Evolutionary conservation across 306 rosid genomes (phyloP), one percentile per base, ranked within the genome.

Genomic region (Arachis stenosperma): DNA sequence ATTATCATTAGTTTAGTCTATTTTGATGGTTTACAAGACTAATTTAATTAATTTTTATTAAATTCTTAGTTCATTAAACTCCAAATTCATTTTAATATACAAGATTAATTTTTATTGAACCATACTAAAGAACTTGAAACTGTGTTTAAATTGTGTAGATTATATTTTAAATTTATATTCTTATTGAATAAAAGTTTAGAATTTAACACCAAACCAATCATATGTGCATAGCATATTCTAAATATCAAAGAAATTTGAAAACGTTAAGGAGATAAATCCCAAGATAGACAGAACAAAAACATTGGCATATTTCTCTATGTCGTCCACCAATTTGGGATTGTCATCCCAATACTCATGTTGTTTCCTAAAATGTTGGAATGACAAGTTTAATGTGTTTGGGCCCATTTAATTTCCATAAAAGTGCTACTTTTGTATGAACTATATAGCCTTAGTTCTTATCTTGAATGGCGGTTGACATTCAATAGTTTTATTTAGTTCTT

Each of bases 311-410:
- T 64, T 54, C 76, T 47, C 73, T 14, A 51, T 76, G 84, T 80
- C 82, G 42, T 76, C 58, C 70, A 67, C 58, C 60, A 43, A 78
- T 52, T 79, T 77, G 87, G 67, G 76, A 67, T 55, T 80, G 73
- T 78, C 54, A 61, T 59, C 66, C 76, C 77, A 71, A 72, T 75
- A 78, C 81, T 84, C 75, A 75, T 71, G 8, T 65, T 78, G 75
- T 78, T 84, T 75, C 82, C 88, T 41, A 62, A 78, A 71, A 78
- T 1, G 79, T 78, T 55, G 78, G 80, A 78, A 81, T 84, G 51
- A 37, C 10, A 64, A 71, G 67, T 71, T 75, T 48, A 81, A 71
- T 78, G 68, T 14, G 58, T 44, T 80, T 72, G 75, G 84, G 75
- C 82, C 77, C 84, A 40, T 1, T 44, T 29, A 73, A 55, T 60